Evolutionary conservation across 805 yeast species (phyloP).

Genomic region (Wickerhamomyces canadensis): DNA sequence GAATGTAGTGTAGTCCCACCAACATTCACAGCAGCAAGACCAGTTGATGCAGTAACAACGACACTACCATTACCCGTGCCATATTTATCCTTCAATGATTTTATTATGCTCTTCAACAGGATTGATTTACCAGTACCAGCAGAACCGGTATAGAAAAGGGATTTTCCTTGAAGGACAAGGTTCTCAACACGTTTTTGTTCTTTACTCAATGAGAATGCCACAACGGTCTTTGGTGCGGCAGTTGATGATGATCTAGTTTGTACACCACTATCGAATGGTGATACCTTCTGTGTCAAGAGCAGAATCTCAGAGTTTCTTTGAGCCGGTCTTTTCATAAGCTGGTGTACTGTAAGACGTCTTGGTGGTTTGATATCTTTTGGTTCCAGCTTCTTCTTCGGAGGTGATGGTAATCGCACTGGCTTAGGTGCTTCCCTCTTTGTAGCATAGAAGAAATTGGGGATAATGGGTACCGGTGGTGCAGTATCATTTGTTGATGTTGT

Average conservation of each 20-base stretch:
- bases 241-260: background rate
- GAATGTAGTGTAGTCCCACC: constrained; percentile 78
- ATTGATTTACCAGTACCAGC: constrained; percentile 99
- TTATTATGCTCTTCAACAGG: constrained; percentile 60
- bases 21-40: constrained; percentile 76
- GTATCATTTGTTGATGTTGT: no score
- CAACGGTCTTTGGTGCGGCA: constrained; percentile 12
- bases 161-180: constrained; percentile 57
- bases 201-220: constrained; percentile 35
- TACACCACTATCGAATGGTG: constrained; percentile 2
- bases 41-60: constrained; percentile 81
- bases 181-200: constrained; percentile 67
- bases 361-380: background rate
- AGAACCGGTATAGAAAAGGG: constrained; percentile 90
- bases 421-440: background rate
- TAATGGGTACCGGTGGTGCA: no score
- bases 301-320: constrained; percentile 24
- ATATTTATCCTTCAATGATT: constrained; percentile 40
- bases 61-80: constrained; percentile 42
- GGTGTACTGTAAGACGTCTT: background rate
- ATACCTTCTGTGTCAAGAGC: constrained; percentile 26
- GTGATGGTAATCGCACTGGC: background rate
- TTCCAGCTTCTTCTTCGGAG: constrained; percentile 1
- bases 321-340: constrained; percentile 2
- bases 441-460: background rate